Base-by-base conservation (phyloP, 768 basidiomycete genomes). In the Boletus rubropictus region DNA sequence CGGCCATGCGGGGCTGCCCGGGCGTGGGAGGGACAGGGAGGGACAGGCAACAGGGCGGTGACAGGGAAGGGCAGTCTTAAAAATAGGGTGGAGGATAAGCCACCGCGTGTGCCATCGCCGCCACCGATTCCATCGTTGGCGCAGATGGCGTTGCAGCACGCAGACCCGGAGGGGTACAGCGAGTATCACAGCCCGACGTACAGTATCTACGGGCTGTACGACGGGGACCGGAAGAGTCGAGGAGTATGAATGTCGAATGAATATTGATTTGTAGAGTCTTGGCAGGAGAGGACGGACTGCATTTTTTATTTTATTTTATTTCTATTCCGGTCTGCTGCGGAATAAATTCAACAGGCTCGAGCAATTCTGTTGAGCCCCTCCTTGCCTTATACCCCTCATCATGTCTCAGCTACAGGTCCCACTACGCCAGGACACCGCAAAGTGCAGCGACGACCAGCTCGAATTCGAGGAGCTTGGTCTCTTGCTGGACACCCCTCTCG, bases 181-280 rank as follows among this genome's bases (percentile, higher is more conserved):
- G 78, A 78, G 39, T 89, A 89, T 51, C 73, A 80, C 51, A 87
- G 87, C 57, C 86, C 88, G 15, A 89, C 88, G 5, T 89, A 89
- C 55, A 90, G 87, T 61, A 78, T 90, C 46, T 89, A 84, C 58
- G 83, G 83, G 33, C 54, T 88, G 53, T 89, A 89, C 58, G 82
- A 79, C 43, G 72, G 66, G 22, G 81, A 81, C 36, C 68, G 79
- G 54, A 85, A 78, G 67, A 81, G 80, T 42, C 55, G 66, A 14
- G 54, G 50, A 3, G 37, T 50, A 17, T 65, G 65, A 59, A 7
- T 59, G 54, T 52, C 55, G 47, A 63, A 24, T 48, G 38, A 24
- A 4, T 17, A 9, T 50, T 29, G 51, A 51, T 57, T 61, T 59
- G 59, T 57, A 33, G 29, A 25, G 11, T 11, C 29, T 29, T 29